These are phyloP conservation scores for Datura wrightii DNA, from an alignment of 257 asterid species.

Conservation along the genomic window DNA sequence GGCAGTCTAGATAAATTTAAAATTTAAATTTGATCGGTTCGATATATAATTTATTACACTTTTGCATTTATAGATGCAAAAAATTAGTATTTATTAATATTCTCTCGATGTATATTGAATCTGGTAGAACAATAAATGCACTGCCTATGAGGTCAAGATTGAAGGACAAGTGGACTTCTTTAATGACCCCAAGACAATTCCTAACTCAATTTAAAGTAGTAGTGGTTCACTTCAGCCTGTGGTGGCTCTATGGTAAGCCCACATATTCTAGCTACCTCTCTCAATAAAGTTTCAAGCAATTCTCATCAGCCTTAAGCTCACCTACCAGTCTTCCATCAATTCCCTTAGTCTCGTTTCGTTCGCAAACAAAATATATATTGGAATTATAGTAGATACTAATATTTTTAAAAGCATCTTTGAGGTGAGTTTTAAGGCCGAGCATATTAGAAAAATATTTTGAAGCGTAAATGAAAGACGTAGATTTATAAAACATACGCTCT, in stretches of 20 bases:
- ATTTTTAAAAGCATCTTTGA: too few species aligned
- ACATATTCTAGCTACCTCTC: background rate
- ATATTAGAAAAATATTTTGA: too few species aligned
- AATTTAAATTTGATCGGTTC: background rate
- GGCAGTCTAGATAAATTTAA: background rate
- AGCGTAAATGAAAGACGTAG: too few species aligned
- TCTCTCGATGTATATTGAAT: too few species aligned
- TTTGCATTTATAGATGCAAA: too few species aligned
- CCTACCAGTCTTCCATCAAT: background rate
- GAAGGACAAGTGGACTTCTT: conserved; percentile 16
- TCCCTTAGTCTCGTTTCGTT: background rate
- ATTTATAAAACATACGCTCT: too few species aligned
- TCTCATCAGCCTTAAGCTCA: background rate
- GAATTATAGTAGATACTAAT: too few species aligned
- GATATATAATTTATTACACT: background rate
- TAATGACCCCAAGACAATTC: background rate
- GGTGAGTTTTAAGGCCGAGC: too few species aligned
- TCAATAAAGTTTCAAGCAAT: conserved; percentile 7
- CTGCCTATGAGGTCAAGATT: background rate
- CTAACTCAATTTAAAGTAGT: too few species aligned
- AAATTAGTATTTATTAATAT: too few species aligned
- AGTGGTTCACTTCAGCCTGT: background rate
- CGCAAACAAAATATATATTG: too few species aligned
- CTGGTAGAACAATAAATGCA: too few species aligned
- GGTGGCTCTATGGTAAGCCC: background rate